Base-by-base conservation (phyloP, 2,329 filamentous ascomycete species). In the Pezicula rhizophila region DNA sequence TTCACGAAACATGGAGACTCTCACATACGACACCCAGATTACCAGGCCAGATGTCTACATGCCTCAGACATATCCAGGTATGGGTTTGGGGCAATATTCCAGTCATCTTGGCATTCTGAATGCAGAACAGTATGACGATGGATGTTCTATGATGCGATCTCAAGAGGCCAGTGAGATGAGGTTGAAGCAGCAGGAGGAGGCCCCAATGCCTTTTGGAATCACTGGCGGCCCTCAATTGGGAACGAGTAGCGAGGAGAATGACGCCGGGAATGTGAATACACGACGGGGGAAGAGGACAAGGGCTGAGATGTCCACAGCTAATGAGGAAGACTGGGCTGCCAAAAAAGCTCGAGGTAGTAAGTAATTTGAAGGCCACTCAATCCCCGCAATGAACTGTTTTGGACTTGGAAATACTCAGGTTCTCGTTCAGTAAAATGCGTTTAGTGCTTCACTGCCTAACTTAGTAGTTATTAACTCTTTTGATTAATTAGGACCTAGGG, bases 261-360 rank as follows among this genome's bases (percentile, higher is more conserved):
- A 45, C n/a, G 17, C 39, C 18, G 55, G 55, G 46, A 49, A 41
- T 37, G 49, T 49, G 46, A 54, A 35, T 45, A 44, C 42, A 49
- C 40, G 48, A 45, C 15, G 46, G 55, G 43, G 49, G 52, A 64
- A 65, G 31, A 66, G 62, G 49, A 65, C 65, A 42, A 50, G 52
- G 14, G 56, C 58, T 6, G 57, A 63, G 7, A 57, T 56, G 12
- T 64, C 64, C 1, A 59, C 61, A 14, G 59, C 53, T 1, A 65
- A 68, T 1, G 68, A 70, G 1, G 69, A 74, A 1, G 69, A 70
- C 2, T 71, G 73, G 45, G 70, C 72, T 42, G 74, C 72, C 58
- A 83, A 80, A 64, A 80, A 85, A 58, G 72, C 80, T 15, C 75
- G 89, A 62, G 89, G 89, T 7, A 77, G 28, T 31, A 31, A 31